A percentile compares a stretch with the other conserved stretches of the same genome.
These are phyloP conservation scores for Ogataea minuta DNA, from an alignment of 805 yeast genomes.

Conservation along the genomic window DNA sequence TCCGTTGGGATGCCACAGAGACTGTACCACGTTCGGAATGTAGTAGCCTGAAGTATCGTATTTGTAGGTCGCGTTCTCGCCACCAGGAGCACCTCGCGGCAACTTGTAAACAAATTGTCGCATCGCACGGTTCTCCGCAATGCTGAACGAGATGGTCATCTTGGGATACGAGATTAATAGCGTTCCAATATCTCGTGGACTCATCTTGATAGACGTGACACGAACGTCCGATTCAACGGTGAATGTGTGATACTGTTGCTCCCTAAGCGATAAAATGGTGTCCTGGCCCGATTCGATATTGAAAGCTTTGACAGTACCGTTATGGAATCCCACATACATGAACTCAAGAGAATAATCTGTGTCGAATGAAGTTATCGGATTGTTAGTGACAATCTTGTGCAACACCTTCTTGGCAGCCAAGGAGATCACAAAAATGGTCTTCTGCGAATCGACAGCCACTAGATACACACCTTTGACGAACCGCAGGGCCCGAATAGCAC, in stretches of 20 bases:
- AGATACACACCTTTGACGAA: constrained; percentile 82
- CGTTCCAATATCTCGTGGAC: constrained; percentile 86
- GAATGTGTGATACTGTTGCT: constrained; percentile 62
- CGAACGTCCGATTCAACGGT: constrained; percentile 52
- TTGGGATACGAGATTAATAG: constrained; percentile 70
- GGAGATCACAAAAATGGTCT: constrained; percentile 67
- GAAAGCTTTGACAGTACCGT: constrained; percentile 68
- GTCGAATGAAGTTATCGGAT: constrained; percentile 64
- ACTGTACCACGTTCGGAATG: constrained; percentile 38
- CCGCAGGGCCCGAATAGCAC: constrained; percentile 51
- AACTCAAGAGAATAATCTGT: constrained; percentile 89
- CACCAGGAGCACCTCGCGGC: constrained; percentile 71
- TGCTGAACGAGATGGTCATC: constrained; percentile 65
- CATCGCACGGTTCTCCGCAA: constrained; percentile 59
- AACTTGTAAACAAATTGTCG: constrained; percentile 58
- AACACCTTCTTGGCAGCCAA: constrained; percentile 60
- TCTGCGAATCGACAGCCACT: constrained; percentile 63
- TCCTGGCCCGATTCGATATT: constrained; percentile 77
- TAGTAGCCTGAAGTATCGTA: constrained; percentile 28
- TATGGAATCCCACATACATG: constrained; percentile 74
- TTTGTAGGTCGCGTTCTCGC: constrained; percentile 42
- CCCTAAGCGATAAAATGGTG: constrained; percentile 66
- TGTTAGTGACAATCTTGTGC: constrained; percentile 59
- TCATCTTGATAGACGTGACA: constrained; percentile 68
- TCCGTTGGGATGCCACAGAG: constrained; percentile 92